phyloP scores from a whole-genome alignment of 805 yeast species.

The Teunomyces kruisii region DNA sequence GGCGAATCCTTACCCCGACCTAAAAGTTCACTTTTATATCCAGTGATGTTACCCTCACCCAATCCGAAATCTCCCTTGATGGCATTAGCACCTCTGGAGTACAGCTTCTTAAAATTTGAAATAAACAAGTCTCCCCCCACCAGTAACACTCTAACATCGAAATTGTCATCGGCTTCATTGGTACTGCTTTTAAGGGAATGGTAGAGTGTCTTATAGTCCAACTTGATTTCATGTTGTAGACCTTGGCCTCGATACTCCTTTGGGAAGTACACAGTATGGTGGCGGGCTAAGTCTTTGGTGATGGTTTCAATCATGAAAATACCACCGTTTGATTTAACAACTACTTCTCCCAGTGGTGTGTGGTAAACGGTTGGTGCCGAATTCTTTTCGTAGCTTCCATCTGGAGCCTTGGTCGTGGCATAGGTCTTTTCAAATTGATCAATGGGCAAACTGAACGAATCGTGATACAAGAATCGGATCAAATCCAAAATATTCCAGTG shows the following conservation, averaged over 20 bases:
- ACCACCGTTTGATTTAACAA: conserved; percentile 60
- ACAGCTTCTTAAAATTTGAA: conserved; percentile 43
- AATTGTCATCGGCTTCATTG: conserved; percentile 25
- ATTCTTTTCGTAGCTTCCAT: conserved; percentile 13
- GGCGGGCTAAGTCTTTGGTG: conserved; percentile 54
- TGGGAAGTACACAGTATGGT: conserved; percentile 63
- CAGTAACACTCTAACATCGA: conserved; percentile 54
- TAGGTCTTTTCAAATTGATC: conserved; percentile 48
- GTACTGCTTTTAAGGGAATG: conserved; percentile 26
- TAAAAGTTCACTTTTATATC: conserved; percentile 36
- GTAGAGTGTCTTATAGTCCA: conserved; percentile 47
- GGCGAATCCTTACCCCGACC: conserved; percentile 25
- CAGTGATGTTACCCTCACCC: conserved; percentile 38
- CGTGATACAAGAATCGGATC: conserved; percentile 76
- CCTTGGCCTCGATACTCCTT: conserved; percentile 57
- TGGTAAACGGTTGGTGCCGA: conserved; percentile 24
- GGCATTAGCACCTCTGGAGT: conserved; percentile 10
- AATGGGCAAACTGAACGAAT: conserved; percentile 67
- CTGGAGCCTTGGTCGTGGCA: conserved; percentile 27
- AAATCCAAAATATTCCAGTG: conserved; percentile 86
- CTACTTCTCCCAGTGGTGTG: conserved; percentile 19
- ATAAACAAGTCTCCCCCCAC: conserved; percentile 64
- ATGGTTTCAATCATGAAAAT: conserved; percentile 73
- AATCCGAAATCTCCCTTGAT: conserved; percentile 42
- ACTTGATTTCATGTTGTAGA: conserved; percentile 48